Conservation (phyloP, 1,284 basidiomycete species). For the Cronartium ribicola region DNA sequence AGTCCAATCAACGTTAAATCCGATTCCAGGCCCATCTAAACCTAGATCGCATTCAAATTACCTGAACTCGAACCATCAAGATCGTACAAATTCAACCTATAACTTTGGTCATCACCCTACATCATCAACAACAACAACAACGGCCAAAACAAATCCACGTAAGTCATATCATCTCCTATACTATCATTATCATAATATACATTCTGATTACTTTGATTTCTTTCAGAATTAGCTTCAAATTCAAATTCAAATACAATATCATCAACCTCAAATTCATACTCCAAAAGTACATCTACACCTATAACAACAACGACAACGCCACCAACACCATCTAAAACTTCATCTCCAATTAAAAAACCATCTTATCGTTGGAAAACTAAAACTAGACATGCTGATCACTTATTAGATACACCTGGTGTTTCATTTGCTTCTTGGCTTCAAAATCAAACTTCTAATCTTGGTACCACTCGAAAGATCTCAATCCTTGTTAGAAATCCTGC, state of each 20-base stretch:
- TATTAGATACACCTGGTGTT: slow-evolving; percentile 21
- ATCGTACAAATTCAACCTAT: too few relatives aligned
- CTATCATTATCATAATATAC: too few relatives aligned
- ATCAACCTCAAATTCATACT: too few relatives aligned
- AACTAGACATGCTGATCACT: slow-evolving; percentile 14
- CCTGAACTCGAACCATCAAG: too few relatives aligned
- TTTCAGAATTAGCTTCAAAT: neutral
- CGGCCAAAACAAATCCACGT: neutral
- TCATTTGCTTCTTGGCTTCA: slow-evolving; percentile 10
- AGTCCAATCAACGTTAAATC: neutral
- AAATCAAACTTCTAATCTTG: slow-evolving; percentile 3
- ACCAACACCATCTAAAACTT: neutral
- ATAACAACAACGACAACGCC: neutral
- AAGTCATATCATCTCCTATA: neutral
- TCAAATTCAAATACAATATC: slow-evolving; percentile 1
- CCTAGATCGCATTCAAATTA: neutral
- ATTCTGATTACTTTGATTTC: too few relatives aligned
- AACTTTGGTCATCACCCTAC: too few relatives aligned
- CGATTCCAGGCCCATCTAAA: slow-evolving; percentile 4
- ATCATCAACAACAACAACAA: neutral
- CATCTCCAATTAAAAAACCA: neutral
- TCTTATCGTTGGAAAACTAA: neutral
- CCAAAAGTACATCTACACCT: neutral
- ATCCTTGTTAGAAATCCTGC: neutral
- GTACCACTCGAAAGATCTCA: neutral